These are phyloP conservation scores for Gardenia jasminoides DNA, from an alignment of 257 asterid genomes.

Conservation along the genomic window DNA sequence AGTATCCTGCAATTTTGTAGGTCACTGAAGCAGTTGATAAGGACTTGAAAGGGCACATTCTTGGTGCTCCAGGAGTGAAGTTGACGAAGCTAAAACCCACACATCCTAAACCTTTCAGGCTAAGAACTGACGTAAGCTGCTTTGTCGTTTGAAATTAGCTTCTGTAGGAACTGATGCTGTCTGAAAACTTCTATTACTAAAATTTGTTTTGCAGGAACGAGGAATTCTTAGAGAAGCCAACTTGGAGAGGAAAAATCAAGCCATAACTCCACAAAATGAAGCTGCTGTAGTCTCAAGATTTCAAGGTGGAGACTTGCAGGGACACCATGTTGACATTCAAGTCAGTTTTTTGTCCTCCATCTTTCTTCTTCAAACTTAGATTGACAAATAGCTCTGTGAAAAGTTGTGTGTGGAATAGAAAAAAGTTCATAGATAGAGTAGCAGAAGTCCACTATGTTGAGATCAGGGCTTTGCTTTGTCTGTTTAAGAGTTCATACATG, in stretches of 20 bases:
- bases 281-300: slow-evolving; percentile 26
- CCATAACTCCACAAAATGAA: slow-evolving; percentile 31
- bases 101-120: slow-evolving; percentile 90
- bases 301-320: slow-evolving; percentile 29
- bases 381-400: not conserved
- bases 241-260: slow-evolving; percentile 48
- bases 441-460: not conserved
- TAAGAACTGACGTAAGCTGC: slow-evolving; percentile 86
- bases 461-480: not conserved
- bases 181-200: slow-evolving; percentile 14
- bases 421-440: not conserved
- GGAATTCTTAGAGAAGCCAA: slow-evolving; percentile 79
- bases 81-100: slow-evolving; percentile 76
- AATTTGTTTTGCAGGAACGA: slow-evolving; percentile 68
- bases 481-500: slow-evolving; percentile 9
- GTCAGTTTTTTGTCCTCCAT: slow-evolving; percentile 16
- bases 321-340: slow-evolving; percentile 44
- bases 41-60: slow-evolving; percentile 37
- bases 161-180: slow-evolving; percentile 4
- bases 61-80: slow-evolving; percentile 41
- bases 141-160: not conserved
- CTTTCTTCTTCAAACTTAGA: not conserved
- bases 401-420: not conserved
- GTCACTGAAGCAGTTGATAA: slow-evolving; percentile 39
- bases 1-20: slow-evolving; percentile 26